Evolutionary conservation across 768 basidiomycete genomes (phyloP).

Genomic region (Boletus sp.): DNA sequence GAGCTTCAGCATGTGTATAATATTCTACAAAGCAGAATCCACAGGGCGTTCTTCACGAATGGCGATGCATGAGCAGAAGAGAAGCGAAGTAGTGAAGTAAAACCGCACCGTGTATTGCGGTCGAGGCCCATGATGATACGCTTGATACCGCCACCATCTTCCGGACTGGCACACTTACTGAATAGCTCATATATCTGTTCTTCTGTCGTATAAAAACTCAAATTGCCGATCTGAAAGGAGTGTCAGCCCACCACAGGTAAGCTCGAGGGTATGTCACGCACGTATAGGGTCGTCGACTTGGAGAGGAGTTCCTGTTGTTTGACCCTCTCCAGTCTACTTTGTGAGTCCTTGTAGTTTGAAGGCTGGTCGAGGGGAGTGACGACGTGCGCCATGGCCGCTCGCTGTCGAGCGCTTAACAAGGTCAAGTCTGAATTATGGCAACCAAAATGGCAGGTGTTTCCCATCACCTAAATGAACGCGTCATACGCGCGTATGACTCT

Average conservation of each 20-base stretch:
- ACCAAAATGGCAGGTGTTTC: slow-evolving; percentile 30
- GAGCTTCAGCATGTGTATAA: slow-evolving; percentile 91
- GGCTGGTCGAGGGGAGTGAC: slow-evolving; percentile 86
- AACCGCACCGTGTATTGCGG: slow-evolving; percentile 72
- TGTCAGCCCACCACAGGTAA: slow-evolving; percentile 19
- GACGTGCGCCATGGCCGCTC: slow-evolving; percentile 74
- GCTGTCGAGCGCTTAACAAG: not conserved
- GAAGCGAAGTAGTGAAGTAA: not conserved
- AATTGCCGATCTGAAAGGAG: slow-evolving; percentile 71
- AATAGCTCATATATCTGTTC: slow-evolving; percentile 95
- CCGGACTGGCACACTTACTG: slow-evolving; percentile 83
- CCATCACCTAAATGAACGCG: slow-evolving; percentile 29
- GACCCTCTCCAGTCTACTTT: slow-evolving; percentile 73
- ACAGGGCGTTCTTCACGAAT: slow-evolving; percentile 70
- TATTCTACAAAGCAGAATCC: slow-evolving; percentile 97
- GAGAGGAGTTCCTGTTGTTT: slow-evolving; percentile 78
- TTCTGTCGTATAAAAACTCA: slow-evolving; percentile 94
- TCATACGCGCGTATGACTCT: slow-evolving; percentile 20
- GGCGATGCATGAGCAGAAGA: slow-evolving; percentile 5
- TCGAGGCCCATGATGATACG: slow-evolving; percentile 95
- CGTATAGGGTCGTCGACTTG: slow-evolving; percentile 89
- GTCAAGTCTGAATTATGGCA: not conserved
- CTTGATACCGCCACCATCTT: slow-evolving; percentile 88
- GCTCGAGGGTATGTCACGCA: slow-evolving; percentile 40
- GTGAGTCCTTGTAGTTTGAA: slow-evolving; percentile 96